Evolutionary conservation across 768 basidiomycete species (phyloP), one percentile per base, ranked within the genome.

Genomic region (Chalciporus piperatus): DNA sequence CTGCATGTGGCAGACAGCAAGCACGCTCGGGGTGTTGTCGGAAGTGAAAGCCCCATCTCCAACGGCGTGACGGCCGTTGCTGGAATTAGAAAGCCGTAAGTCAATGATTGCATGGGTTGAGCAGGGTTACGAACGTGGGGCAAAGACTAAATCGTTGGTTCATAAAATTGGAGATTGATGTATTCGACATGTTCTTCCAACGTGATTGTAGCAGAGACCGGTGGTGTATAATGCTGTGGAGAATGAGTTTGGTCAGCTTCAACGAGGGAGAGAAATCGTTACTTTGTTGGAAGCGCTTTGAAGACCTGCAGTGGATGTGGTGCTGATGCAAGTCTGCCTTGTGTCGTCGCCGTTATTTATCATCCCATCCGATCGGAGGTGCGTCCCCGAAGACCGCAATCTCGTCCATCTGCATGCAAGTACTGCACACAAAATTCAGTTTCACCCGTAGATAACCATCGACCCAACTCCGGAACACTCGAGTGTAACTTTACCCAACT

Each of bases 21-120:
- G 81, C 66, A 92, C 86, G 72, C 77, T 88, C 59, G 87, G 81
- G 74, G 82, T 78, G 59, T 73, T 78, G 84, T 85, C 84, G 82
- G 82, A 80, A 74, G 79, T 78, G 75, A 76, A 74, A 83, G 91
- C 91, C 91, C 91, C 91, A 92, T 93, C 91, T 75, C 90, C 91
- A 93, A 92, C 91, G 90, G 86, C 80, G 76, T 84, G 86, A 89
- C 89, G 83, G 74, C 89, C 91, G 90, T 92, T 92, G 91, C 91
- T 93, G 44, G 27, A 57, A 23, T 9, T 37, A 47, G 16, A 1
- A 14, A 41, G 14, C n/a, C n/a, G 52, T 68, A 44, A 69, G 62
- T n/a, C 53, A 9, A 43, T 16, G 11, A 25, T 6, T 3, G 25
- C 42, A 33, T 37, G 19, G 30, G 27, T 16, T 20, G 9, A 13